Percentiles rank a stretch among this genome's conserved stretches.
Conservation (phyloP, 2,329 filamentous ascomycete species). For the Allantophomopsis lycopodina region DNA sequence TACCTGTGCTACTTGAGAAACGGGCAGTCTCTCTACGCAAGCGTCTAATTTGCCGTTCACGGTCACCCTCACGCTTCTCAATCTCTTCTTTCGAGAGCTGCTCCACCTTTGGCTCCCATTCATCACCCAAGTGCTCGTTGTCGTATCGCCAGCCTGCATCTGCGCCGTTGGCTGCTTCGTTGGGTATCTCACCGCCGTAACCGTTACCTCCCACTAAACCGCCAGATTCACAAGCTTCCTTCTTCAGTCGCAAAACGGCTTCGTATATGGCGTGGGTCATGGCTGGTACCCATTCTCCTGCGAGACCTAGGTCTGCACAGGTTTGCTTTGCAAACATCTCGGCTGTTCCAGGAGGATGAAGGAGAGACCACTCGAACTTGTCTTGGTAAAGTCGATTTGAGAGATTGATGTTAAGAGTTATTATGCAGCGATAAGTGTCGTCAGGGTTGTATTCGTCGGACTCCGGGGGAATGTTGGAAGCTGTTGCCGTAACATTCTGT, state of each 20-base stretch:
- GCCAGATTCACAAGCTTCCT: constrained; percentile 88
- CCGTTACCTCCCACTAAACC: constrained; percentile 56
- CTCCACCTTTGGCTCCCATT: constrained; percentile 76
- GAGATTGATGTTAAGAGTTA: constrained; percentile 82
- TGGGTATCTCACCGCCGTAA: constrained; percentile 64
- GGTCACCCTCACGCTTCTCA: constrained; percentile 88
- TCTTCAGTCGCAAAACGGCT: constrained; percentile 81
- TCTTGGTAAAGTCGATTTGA: constrained; percentile 88
- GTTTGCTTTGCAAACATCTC: constrained; percentile 88
- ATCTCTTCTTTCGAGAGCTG: constrained; percentile 88
- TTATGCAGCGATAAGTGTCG: constrained; percentile 87
- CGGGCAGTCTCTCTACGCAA: constrained; percentile 82
- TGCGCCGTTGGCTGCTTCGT: constrained; percentile 44
- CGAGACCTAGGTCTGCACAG: constrained; percentile 79
- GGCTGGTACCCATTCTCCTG: constrained; percentile 85
- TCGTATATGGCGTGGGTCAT: constrained; percentile 97
- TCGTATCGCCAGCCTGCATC: constrained; percentile 95
- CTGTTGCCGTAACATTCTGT: constrained; percentile 52
- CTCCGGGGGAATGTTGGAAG: constrained; percentile 47
- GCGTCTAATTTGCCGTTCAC: constrained; percentile 79
- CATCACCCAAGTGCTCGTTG: constrained; percentile 71
- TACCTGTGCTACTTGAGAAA: constrained; percentile 76
- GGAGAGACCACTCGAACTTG: constrained; percentile 93
- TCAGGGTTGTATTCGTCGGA: constrained; percentile 75
- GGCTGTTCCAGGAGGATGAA: constrained; percentile 82